A percentile compares a stretch with the other conserved stretches of the same genome.
These are phyloP conservation scores for Metschnikowia rubicola DNA, from an alignment of 805 yeast species.

Conservation along the genomic window DNA sequence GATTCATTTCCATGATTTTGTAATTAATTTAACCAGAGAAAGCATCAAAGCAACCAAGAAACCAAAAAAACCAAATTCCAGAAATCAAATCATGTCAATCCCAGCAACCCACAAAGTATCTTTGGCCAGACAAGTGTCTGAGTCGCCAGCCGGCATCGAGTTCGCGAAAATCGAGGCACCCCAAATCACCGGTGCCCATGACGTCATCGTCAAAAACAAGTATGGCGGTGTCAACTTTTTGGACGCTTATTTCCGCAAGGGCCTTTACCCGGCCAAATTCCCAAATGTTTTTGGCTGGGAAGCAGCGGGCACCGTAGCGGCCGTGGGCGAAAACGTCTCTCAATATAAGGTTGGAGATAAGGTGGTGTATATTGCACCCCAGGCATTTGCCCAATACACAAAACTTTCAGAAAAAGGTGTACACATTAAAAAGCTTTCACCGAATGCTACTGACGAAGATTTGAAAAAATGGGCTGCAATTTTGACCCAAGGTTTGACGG, in stretches of 20 bases:
- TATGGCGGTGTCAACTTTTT: conserved; percentile 80
- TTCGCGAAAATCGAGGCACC: conserved; percentile 61
- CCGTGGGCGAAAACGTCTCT: conserved; percentile 56
- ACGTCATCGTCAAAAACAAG: conserved; percentile 67
- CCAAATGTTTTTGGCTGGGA: conserved; percentile 74
- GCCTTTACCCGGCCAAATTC: conserved; percentile 56
- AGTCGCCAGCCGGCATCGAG: conserved; percentile 53
- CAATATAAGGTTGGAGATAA: conserved; percentile 64
- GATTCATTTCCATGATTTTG: no score
- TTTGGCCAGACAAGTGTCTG: conserved; percentile 51
- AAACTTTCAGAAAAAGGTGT: conserved; percentile 36
- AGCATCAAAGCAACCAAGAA: not conserved
- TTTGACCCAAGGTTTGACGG: conserved; percentile 74
- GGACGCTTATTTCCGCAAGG: conserved; percentile 78
- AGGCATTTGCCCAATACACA: conserved; percentile 73
- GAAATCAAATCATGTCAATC: conserved; percentile 19
- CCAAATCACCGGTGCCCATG: conserved; percentile 35
- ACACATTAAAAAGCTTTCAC: conserved; percentile 35
- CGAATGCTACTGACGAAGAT: conserved; percentile 43
- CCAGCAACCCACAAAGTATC: conserved; percentile 58
- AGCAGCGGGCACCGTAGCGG: conserved; percentile 66
- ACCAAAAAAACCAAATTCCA: not conserved
- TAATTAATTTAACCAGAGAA: no score
- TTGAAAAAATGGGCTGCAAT: conserved; percentile 58
- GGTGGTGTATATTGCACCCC: conserved; percentile 51